Conservation (phyloP, 1,284 basidiomycete genomes). For the Schizopora paradoxa region DNA sequence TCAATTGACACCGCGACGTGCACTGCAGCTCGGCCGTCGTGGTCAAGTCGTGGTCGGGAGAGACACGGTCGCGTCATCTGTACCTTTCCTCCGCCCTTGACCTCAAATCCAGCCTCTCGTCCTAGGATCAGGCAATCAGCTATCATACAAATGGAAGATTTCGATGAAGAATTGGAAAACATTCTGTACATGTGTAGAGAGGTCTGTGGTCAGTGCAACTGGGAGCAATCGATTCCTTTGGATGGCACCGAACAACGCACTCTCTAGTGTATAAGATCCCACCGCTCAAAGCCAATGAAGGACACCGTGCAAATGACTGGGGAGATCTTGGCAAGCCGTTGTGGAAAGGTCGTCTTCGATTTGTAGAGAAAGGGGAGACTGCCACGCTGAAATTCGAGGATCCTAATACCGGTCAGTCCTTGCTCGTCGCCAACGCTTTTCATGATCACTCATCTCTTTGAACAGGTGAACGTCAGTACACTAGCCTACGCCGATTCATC, state of each 20-base stretch:
- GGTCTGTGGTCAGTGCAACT: slow-evolving; percentile 56
- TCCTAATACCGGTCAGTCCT: slow-evolving; percentile 58
- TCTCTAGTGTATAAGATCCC: slow-evolving; percentile 81
- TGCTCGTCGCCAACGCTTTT: slow-evolving; percentile 16
- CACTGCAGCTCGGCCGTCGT: too few relatives aligned
- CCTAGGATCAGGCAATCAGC: too few relatives aligned
- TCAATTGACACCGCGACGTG: too few relatives aligned
- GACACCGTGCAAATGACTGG: slow-evolving; percentile 82
- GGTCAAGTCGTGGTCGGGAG: too few relatives aligned
- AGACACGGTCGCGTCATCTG: too few relatives aligned
- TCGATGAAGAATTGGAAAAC: slow-evolving; percentile 76
- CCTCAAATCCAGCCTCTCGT: too few relatives aligned
- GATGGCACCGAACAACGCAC: slow-evolving; percentile 6
- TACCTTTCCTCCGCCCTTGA: too few relatives aligned
- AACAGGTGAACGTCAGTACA: slow-evolving; percentile 55
- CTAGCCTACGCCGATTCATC: slow-evolving; percentile 13
- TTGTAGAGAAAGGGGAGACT: slow-evolving; percentile 66
- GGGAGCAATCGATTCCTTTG: slow-evolving; percentile 17
- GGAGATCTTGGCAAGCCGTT: slow-evolving; percentile 76
- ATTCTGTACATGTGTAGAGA: slow-evolving; percentile 83
- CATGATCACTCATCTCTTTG: slow-evolving; percentile 1
- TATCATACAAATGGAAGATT: slow-evolving; percentile 45
- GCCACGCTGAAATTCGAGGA: slow-evolving; percentile 73
- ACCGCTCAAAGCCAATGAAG: slow-evolving; percentile 76
- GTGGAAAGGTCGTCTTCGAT: slow-evolving; percentile 87